These are phyloP conservation scores for Trichosporon faecale DNA, from an alignment of 1,284 basidiomycete species.

Conservation along the genomic window DNA sequence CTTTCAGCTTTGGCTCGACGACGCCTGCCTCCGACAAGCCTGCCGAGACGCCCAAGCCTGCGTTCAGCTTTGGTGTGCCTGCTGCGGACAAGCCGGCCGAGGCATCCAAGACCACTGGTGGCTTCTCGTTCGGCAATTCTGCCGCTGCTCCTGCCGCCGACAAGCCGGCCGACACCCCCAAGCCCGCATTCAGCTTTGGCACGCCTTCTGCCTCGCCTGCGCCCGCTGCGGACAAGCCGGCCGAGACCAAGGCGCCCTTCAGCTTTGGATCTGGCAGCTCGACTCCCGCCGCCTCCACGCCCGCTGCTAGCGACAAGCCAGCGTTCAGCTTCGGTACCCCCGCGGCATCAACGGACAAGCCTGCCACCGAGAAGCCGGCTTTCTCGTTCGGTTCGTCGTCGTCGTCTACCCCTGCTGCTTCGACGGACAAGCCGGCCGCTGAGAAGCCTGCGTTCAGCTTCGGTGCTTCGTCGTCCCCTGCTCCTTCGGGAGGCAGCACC, in stretches of 20 bases:
- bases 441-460: conserved; percentile 26
- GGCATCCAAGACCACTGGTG: conserved; percentile 17
- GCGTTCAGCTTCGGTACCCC: conserved; percentile 24
- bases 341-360: conserved; percentile 8
- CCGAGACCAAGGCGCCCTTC: conserved; percentile 26
- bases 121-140: conserved; percentile 18
- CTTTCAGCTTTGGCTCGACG: conserved; percentile 29
- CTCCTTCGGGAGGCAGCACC: background rate
- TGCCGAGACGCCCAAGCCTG: conserved; percentile 17
- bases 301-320: conserved; percentile 18
- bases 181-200: conserved; percentile 26
- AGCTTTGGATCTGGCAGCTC: conserved; percentile 12
- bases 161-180: conserved; percentile 17
- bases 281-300: conserved; percentile 4
- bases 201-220: conserved; percentile 16
- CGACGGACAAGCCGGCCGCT: conserved; percentile 7
- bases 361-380: background rate
- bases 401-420: conserved; percentile 5
- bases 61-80: conserved; percentile 13
- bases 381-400: conserved; percentile 14
- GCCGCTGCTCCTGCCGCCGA: conserved; percentile 17
- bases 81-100: conserved; percentile 20
- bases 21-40: conserved; percentile 18
- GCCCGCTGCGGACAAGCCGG: conserved; percentile 19
- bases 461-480: conserved; percentile 20